Evolutionary conservation across 768 basidiomycete species (phyloP), one percentile per base, ranked within the genome.

Genomic region (Crepidotus variabilis): DNA sequence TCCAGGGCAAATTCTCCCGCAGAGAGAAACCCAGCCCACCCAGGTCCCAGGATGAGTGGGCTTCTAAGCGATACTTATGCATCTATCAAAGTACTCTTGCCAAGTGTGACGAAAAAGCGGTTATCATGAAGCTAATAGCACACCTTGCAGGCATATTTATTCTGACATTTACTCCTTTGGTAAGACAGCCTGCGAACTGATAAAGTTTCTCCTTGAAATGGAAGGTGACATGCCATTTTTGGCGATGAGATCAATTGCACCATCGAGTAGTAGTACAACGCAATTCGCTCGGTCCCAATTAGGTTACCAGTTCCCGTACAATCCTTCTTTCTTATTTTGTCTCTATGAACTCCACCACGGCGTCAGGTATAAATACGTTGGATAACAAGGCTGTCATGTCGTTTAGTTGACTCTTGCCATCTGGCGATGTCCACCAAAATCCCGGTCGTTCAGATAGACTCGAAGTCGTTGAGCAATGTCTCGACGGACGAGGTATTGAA

Each of bases 201-300:
- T 28, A 28, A 28, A 28, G 28, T 28, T 3, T 34, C 53, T 28
- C n/a, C 34, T 32, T 47, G 21, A 49, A 32, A 60, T 52, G 39
- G 47, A 53, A 45, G 33, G 52, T n/a, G 22, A 18, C 23, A 21
- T 24, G 14, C 36, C 39, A 34, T 35, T 47, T 36, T 16, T 21
- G 54, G 54, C 52, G 32, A 51, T n/a, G 33, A 20, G 53, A 50
- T 50, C 22, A 56, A 60, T 55, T 50, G 56, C 60, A 61, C 60
- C 47, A 65, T 64, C 33, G 18, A 35, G 20, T 18, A 10, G 33
- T 43, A 16, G 24, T 21, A 24, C 35, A 49, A 33, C 59, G 59
- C 59, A 60, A 60, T 56, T 34, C 28, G 43, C 36, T 2, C 28
- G 4, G 28, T 4, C 28, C 23, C 16, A 43, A 14, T 10, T 16